Conservation (phyloP, 2,329 filamentous ascomycete species). For the Phialophora verrucosa region DNA sequence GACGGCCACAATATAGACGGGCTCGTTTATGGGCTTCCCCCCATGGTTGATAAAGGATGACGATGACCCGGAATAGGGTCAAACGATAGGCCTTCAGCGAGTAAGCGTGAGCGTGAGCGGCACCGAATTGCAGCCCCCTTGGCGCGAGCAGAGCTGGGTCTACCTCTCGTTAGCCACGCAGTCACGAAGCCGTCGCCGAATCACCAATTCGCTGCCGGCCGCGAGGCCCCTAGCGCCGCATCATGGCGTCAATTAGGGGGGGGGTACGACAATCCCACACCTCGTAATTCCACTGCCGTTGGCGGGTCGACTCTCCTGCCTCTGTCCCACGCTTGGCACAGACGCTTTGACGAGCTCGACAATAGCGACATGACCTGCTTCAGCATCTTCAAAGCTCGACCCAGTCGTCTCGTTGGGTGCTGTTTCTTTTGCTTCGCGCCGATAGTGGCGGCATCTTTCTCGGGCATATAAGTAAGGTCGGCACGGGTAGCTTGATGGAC, state of each 20-base stretch:
- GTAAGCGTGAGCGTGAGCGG: slow-evolving; percentile 4
- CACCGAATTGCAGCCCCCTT: slow-evolving; percentile 7
- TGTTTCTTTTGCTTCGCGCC: background rate
- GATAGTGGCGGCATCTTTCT: background rate
- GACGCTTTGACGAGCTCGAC: background rate
- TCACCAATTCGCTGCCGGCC: slow-evolving; percentile 8
- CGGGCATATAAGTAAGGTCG: background rate
- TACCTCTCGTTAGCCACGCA: slow-evolving; percentile 7
- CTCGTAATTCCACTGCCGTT: background rate
- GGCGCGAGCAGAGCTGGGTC: slow-evolving; percentile 3
- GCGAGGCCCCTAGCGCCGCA: slow-evolving; percentile 11
- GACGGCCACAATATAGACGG: background rate
- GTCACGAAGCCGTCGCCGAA: slow-evolving; percentile 14
- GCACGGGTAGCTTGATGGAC: background rate
- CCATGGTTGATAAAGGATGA: background rate
- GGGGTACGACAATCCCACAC: background rate
- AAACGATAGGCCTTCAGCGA: background rate
- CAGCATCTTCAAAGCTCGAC: background rate
- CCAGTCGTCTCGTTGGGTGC: background rate
- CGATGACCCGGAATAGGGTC: background rate
- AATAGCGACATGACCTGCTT: background rate
- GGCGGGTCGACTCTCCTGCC: background rate
- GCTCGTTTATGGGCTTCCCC: background rate
- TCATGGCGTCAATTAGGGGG: slow-evolving; percentile 15
- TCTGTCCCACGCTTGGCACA: background rate